phyloP scores from a whole-genome alignment of 495 filamentous ascomycete genomes.

The Lophium mytilinum region DNA sequence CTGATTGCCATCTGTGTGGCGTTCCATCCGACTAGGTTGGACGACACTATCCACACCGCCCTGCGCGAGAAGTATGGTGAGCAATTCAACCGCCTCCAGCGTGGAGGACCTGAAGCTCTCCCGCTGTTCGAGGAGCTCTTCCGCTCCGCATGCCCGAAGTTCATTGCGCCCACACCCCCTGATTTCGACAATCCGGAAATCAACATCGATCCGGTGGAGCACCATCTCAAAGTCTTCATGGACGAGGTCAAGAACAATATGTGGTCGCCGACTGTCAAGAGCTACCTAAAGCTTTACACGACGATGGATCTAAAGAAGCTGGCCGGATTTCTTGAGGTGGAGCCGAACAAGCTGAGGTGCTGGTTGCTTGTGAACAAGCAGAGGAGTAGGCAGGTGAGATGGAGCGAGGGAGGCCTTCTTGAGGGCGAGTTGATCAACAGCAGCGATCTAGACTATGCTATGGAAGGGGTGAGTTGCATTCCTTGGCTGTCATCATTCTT shows the following conservation, averaged over 20 bases:
- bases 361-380: slow-evolving; percentile 97
- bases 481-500: background rate
- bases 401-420: slow-evolving; percentile 80
- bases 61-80: slow-evolving; percentile 98
- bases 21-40: slow-evolving; percentile 90
- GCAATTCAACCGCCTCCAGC: slow-evolving; percentile 89
- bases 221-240: slow-evolving; percentile 97
- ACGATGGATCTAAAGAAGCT: slow-evolving; percentile 99
- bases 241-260: slow-evolving; percentile 98
- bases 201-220: slow-evolving; percentile 95
- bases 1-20: slow-evolving; percentile 97
- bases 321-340: slow-evolving; percentile 89
- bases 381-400: slow-evolving; percentile 89
- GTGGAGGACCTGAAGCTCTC: slow-evolving; percentile 86
- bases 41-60: slow-evolving; percentile 98
- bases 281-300: slow-evolving; percentile 97
- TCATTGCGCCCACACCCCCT: slow-evolving; percentile 94
- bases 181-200: slow-evolving; percentile 91
- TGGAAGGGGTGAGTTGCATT: slow-evolving; percentile 65
- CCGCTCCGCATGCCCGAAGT: slow-evolving; percentile 91
- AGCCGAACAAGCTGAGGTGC: slow-evolving; percentile 81
- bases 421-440: slow-evolving; percentile 87
- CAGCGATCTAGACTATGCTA: slow-evolving; percentile 91
- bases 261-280: slow-evolving; percentile 87
- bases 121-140: slow-evolving; percentile 97